Evolutionary conservation across 148 eudicot genomes (phyloP), one percentile per base, ranked within the genome.

Genomic region (Chenopodium berlandieri): DNA sequence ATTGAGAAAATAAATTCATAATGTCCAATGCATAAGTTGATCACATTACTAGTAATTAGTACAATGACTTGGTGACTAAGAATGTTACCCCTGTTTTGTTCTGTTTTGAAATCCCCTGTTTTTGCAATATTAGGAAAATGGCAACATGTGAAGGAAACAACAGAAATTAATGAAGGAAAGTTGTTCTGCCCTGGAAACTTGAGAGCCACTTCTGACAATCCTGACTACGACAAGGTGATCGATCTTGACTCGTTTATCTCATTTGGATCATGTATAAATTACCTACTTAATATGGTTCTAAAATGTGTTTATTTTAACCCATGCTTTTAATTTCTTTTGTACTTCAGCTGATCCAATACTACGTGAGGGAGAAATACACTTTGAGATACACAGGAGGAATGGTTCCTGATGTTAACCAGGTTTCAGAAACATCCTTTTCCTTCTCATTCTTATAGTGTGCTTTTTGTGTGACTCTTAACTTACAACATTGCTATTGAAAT

Each of bases 331-430:
- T 2, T 9, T 13, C 3, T 64, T 73, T 77, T 76, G 17, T 14
- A 71, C 34, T 70, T 81, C 80, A 94, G 97, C 84, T 97, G 89
- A 87, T 97, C 82, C 89, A 97, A 84, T 90, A 92, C 85, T 97
- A 97, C 50, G 93, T 97, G 14, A 88, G 85, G 75, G 96, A 94
- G 91, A 97, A 97, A 77, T 97, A 97, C 97, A 97, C 99, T 23
- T 79, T 97, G 91, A 82, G 99, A 80, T 97, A 97, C 97, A 97
- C 99, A 1, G 99, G 99, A 85, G 99, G 99, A 89, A 97, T 94
- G 98, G 99, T 97, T 71, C 99, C 99, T 2, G 99, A 97, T 89
- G 99, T 97, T 73, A 97, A 97, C 88, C 99, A 97, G 99, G 99
- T 96, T 67, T 72, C 19, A 46, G 50, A 63, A 1, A 4, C 1